Base-by-base conservation (phyloP, 176 grass and related monocot genomes). In the Leersia perrieri region DNA sequence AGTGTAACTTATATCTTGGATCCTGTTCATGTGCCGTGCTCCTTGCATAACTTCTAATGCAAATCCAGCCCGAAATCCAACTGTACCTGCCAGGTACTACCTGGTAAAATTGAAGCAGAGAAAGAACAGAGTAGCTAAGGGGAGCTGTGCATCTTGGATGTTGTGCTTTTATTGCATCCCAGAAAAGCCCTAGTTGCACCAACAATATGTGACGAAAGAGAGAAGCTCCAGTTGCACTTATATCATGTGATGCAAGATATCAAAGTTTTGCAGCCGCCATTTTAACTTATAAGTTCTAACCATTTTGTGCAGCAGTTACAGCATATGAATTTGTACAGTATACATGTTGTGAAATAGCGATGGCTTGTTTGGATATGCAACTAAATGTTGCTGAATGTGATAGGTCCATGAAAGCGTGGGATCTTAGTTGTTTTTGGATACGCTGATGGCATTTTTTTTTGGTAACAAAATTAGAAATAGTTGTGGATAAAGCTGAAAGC, bases 251-350 rank as follows among this genome's bases (percentile, higher is more conserved):
- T 14, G 68, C 57, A 75, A 70, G 22, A 45, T 65, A 39, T 38
- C n/a, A 39, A 63, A 78, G 32, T 73, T 80, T 75, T 70, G 81
- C 76, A 80, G 62, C 26, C 33, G 6, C 6, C 26, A 33, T 44
- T 63, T 27, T 74, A 70, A 75, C 76, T 81, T 61, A 2, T 80
- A 70, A 75, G 69, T 82, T 66, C 5, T 84, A 75, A 68, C 63
- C 33, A 80, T 39, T 77, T 78, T 58, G 72, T 33, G 63, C 47
- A 5, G 18, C 15, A 26, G 61, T 60, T 68, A 10, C 25, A 78
- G 20, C 7, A 72, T 79, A 53, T 32, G 68, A 39, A 80, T 80
- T 35, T 79, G 18, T 34, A 75, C 18, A 75, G 76, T 69, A 27
- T 80, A 33, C n/a, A 11, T 13, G 14, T 74, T 75, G 36, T 39